Evolutionary conservation across 1,284 basidiomycete species (phyloP).

Genomic region (Ustilago lituana): DNA sequence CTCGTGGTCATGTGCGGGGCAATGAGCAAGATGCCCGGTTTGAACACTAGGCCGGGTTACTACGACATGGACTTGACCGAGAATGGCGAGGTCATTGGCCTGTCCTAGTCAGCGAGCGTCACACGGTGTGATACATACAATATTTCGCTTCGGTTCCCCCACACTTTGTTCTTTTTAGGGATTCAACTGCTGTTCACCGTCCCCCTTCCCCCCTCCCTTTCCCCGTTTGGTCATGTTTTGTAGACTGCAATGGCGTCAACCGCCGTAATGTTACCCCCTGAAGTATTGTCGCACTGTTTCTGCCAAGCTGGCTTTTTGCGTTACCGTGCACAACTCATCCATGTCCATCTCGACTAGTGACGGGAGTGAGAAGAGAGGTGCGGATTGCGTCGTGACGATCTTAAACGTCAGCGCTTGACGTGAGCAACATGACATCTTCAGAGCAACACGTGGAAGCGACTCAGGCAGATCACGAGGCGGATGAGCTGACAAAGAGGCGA

Average conservation of each 20-base stretch:
- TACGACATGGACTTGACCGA: slow-evolving; percentile 65
- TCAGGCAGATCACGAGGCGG: too few species aligned
- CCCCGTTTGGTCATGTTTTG: neutral
- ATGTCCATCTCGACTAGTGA: too few species aligned
- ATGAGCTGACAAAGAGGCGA: neutral
- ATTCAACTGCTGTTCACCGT: slow-evolving; percentile 24
- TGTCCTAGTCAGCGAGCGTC: slow-evolving; percentile 53
- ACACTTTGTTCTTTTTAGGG: neutral
- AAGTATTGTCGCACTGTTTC: neutral
- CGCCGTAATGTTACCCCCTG: slow-evolving; percentile 12
- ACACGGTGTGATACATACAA: neutral
- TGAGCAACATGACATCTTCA: too few species aligned
- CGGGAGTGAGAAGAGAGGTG: too few species aligned
- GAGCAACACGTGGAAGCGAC: too few species aligned
- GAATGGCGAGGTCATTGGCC: slow-evolving; percentile 67
- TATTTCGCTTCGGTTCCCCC: neutral
- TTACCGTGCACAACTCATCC: too few species aligned
- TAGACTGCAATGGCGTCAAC: slow-evolving; percentile 12
- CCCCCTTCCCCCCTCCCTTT: neutral
- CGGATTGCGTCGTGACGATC: too few species aligned
- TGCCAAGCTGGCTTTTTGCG: too few species aligned
- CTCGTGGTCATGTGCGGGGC: slow-evolving; percentile 79
- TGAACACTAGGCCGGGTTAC: slow-evolving; percentile 86
- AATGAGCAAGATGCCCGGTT: slow-evolving; percentile 93
- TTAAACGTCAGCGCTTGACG: too few species aligned